Conservation (phyloP, 148 eudicot genomes). For the Dysphania ambrosioides region DNA sequence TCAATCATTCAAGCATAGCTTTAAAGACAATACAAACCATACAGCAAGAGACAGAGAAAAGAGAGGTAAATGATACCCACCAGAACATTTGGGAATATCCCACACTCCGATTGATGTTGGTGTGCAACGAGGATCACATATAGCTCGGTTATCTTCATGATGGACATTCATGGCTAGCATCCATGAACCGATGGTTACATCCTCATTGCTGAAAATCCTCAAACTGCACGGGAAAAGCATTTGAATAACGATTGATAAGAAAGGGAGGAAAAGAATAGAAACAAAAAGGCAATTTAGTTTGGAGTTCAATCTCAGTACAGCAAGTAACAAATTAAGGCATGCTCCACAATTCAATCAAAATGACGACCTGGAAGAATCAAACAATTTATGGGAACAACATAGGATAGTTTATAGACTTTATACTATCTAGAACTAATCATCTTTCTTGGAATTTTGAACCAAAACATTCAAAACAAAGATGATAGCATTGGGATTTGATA, state of each 20-base stretch:
- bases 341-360: background rate
- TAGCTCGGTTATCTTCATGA: constrained; percentile 60
- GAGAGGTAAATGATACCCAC: constrained; percentile 25
- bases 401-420: background rate
- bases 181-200: constrained; percentile 73
- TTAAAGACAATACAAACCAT: background rate
- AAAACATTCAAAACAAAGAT: background rate
- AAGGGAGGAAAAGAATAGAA: background rate
- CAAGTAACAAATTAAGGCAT: background rate
- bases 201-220: constrained; percentile 73
- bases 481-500: background rate
- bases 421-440: background rate
- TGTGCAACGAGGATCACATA: constrained; percentile 59
- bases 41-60: too few species aligned
- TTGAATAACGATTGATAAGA: background rate
- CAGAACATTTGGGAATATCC: constrained; percentile 80
- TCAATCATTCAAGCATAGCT: background rate
- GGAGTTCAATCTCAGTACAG: background rate
- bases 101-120: constrained; percentile 68
- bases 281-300: background rate
- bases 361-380: background rate
- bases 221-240: constrained; percentile 35
- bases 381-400: background rate
- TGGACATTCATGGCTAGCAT: constrained; percentile 73
- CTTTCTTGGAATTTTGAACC: background rate